phyloP scores from a whole-genome alignment of 306 rosid species.

The Gynostemma pentaphyllum region DNA sequence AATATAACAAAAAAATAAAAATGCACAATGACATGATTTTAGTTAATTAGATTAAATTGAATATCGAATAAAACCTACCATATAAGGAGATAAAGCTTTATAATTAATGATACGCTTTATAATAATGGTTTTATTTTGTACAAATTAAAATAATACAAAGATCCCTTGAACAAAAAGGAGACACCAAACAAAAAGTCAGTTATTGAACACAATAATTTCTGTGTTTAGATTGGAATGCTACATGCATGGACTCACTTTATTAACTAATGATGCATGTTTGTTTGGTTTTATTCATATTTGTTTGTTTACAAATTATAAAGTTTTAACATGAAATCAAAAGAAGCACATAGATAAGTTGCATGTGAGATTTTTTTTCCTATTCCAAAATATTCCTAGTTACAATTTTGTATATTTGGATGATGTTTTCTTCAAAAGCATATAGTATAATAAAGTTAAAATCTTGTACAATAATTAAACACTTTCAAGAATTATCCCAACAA shows the following conservation, averaged over 20 bases:
- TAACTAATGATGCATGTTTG: background rate
- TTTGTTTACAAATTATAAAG: background rate
- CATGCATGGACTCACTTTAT: background rate
- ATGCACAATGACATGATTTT: no score
- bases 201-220: background rate
- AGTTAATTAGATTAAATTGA: no score
- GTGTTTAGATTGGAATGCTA: background rate
- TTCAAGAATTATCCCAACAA: no score
- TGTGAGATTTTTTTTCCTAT: no score
- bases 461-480: no score
- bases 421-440: background rate
- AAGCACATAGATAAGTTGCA: conserved; percentile 1
- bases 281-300: background rate
- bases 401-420: background rate
- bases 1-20: no score
- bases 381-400: background rate
- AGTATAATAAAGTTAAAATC: background rate
- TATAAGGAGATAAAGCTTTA: no score
- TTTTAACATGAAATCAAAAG: no score
- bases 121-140: background rate
- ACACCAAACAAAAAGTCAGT: conserved; percentile 4
- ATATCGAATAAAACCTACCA: no score
- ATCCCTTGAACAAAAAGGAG: background rate
- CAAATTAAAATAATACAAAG: background rate
- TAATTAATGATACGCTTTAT: no score